Evolutionary conservation across 2,329 filamentous ascomycete species (phyloP).

Genomic region (Phaeosphaeriaceae sp.): DNA sequence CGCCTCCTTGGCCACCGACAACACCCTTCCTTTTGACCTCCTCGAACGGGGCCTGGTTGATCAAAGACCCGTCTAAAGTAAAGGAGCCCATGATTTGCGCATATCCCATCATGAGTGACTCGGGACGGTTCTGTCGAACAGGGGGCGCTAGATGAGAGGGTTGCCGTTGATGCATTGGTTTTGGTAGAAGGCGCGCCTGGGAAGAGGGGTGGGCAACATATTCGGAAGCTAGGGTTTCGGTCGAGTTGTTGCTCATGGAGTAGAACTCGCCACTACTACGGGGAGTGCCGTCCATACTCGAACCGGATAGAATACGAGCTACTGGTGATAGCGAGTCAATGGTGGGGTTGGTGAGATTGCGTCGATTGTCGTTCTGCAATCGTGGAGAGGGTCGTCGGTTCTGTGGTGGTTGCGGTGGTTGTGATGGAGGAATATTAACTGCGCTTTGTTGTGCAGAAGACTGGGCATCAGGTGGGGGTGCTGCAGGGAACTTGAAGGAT

Average conservation of each 20-base stretch:
- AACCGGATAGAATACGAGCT: conserved; percentile 75
- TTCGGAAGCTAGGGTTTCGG: conserved; percentile 90
- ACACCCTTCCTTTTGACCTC: conserved; percentile 95
- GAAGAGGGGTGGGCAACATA: conserved; percentile 62
- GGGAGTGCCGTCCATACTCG: conserved; percentile 77
- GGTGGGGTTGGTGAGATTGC: conserved; percentile 48
- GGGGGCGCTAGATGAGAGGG: conserved; percentile 43
- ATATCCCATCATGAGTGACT: conserved; percentile 97
- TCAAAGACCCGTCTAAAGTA: conserved; percentile 85
- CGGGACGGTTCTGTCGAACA: conserved; percentile 58
- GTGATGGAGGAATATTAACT: conserved; percentile 38
- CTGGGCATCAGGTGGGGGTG: conserved; percentile 39
- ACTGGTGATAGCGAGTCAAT: conserved; percentile 66
- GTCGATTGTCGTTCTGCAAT: conserved; percentile 21
- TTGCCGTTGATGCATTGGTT: conserved; percentile 36
- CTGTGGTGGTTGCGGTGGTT: conserved; percentile 49
- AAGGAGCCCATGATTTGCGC: conserved; percentile 94
- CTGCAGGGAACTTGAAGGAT: conserved; percentile 65
- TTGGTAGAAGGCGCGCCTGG: conserved; percentile 55
- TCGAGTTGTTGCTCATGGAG: conserved; percentile 91
- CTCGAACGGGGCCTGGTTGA: conserved; percentile 89
- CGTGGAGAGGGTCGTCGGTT: conserved; percentile 31
- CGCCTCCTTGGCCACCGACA: conserved; percentile 79
- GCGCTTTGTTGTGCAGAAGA: conserved; percentile 31
- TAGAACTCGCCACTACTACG: conserved; percentile 95